These are phyloP conservation scores for Parachaetomium inaequale DNA, from an alignment of 495 filamentous ascomycete species.

Conservation along the genomic window DNA sequence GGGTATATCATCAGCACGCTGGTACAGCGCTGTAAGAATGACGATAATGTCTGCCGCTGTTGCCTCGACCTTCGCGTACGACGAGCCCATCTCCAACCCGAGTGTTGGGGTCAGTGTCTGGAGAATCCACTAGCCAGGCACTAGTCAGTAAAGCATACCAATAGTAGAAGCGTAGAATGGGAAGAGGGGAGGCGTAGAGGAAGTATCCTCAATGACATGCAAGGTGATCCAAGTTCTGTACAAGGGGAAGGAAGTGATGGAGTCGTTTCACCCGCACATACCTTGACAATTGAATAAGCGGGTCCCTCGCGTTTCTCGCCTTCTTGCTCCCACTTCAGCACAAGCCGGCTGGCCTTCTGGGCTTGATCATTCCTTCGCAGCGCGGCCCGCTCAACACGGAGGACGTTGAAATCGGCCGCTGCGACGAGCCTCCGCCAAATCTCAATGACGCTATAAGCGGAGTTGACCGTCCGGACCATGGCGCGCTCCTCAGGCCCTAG, in stretches of 20 bases:
- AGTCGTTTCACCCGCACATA: slow-evolving; percentile 5
- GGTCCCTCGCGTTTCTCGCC: slow-evolving; percentile 12
- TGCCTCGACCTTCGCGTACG: slow-evolving; percentile 7
- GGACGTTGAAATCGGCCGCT: slow-evolving; percentile 12
- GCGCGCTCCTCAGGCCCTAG: slow-evolving; percentile 11
- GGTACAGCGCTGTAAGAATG: slow-evolving; percentile 8
- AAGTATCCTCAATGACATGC: slow-evolving; percentile 7
- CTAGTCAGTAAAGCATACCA: slow-evolving; percentile 8
- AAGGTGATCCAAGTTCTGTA: slow-evolving; percentile 9
- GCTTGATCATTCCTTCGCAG: neutral
- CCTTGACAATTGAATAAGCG: neutral
- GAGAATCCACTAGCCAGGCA: slow-evolving; percentile 13
- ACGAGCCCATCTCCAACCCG: neutral
- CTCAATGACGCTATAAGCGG: slow-evolving; percentile 12
- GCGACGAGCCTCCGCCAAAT: slow-evolving; percentile 12
- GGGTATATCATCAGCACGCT: slow-evolving; percentile 12
- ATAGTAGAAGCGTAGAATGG: slow-evolving; percentile 1
- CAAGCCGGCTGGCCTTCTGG: neutral
- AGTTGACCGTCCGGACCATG: slow-evolving; percentile 6
- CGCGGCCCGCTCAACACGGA: slow-evolving; percentile 1
- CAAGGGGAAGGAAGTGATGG: slow-evolving; percentile 3
- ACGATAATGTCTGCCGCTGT: slow-evolving; percentile 11
- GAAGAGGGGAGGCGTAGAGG: slow-evolving; percentile 1
- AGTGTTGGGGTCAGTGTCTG: slow-evolving; percentile 1
- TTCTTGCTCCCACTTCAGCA: slow-evolving; percentile 10